Base-by-base conservation (phyloP, 2,329 filamentous ascomycete genomes). In the Macrophomina tecta region DNA sequence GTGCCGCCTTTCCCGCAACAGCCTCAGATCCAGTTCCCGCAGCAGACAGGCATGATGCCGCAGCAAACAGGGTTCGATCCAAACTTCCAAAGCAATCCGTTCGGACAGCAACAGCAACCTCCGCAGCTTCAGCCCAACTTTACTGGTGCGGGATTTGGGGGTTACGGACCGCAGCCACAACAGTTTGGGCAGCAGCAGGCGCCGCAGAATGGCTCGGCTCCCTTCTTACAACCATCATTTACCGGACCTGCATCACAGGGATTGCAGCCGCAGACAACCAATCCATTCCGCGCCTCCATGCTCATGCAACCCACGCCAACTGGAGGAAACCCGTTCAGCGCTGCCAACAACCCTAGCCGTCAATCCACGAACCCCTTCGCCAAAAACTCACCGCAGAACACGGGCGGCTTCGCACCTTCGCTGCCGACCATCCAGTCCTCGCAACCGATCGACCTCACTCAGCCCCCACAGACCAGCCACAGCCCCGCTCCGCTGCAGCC, bases 301-400 rank as follows among this genome's bases (percentile, higher is more conserved):
- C 53, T 65, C 36, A 65, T 58, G 63, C 55, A 78, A 77, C 53
- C 58, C 11, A 48, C n/a, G 16, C 74, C 76, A 7, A 75, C 73
- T 5, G 73, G 72, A 60, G 72, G 63, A 77, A 62, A 62, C 30
- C 58, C 58, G 45, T 62, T 62, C 45, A 48, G 58, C 58, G 45
- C 42, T 8, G 55, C 82, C 68, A 75, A 82, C 69, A 77, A 82
- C 71, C 65, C 80, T 8, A 79, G 80, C 64, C 87, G 89, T 38
- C 90, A 92, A 74, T 90, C 90, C 36, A 97, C 92, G 3, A 97
- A 97, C 73, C 93, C 93, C 0, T 97, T 98, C 76, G 91, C 94
- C 5, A 91, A 92, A 75, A 73, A 65, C 34, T 73, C 74, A 71
- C 73, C 75, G 69, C 73, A 79, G 62, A 71, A 78, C 67, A 71